Conservation (phyloP, 1,284 basidiomycete species). For the Lentinus polychrous region DNA sequence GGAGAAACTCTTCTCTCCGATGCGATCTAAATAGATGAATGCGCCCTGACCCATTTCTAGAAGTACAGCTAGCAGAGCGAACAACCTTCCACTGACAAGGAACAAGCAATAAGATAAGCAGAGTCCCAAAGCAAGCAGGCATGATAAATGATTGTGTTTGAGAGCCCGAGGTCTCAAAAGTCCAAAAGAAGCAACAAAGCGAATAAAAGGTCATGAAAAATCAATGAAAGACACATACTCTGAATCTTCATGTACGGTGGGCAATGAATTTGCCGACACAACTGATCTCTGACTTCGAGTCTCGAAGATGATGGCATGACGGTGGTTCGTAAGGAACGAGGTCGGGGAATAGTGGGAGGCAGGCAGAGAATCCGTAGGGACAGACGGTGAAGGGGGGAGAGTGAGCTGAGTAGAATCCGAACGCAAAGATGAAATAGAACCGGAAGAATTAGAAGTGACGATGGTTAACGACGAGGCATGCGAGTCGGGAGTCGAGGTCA, state of each 20-base stretch:
- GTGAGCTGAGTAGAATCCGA: neutral
- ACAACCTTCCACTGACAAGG: too few relatives aligned
- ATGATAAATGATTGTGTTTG: too few relatives aligned
- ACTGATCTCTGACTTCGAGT: neutral
- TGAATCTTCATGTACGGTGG: conserved; percentile 22
- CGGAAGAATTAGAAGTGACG: conserved; percentile 1
- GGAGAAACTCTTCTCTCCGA: too few relatives aligned
- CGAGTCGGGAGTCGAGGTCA: conserved; percentile 4
- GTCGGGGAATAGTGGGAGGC: conserved; percentile 1
- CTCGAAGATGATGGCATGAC: neutral
- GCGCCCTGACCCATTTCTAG: too few relatives aligned
- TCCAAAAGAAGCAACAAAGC: conserved; percentile 1
- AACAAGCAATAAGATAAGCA: too few relatives aligned
- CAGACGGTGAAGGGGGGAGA: neutral
- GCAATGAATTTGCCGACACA: conserved; percentile 16
- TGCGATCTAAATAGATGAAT: too few relatives aligned
- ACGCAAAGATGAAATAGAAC: conserved; percentile 3
- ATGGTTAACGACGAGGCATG: conserved; percentile 6
- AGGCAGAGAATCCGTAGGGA: neutral
- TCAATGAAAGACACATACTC: conserved; percentile 27
- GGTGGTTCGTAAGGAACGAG: neutral
- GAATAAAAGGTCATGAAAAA: conserved; percentile 8
- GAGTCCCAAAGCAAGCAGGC: too few relatives aligned
- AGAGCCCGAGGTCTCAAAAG: too few relatives aligned
- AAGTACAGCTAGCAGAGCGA: too few relatives aligned